Evolutionary conservation across 2,329 filamentous ascomycete genomes (phyloP).

Genomic region (Arthrobotrys iridis): DNA sequence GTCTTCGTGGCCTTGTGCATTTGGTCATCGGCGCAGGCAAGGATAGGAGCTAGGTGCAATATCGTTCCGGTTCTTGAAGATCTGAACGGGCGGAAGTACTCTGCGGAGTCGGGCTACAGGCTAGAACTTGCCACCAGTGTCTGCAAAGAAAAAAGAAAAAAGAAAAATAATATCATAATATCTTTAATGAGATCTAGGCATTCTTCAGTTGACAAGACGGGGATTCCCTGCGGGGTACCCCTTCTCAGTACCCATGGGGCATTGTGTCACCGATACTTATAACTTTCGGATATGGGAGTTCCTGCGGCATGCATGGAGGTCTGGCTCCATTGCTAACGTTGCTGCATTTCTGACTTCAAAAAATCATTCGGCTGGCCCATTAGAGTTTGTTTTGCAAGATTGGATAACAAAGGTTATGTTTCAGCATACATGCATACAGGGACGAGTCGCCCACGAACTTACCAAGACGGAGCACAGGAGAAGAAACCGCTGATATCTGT

Average conservation of each 20-base stretch:
- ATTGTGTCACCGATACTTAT: slow-evolving; percentile 19
- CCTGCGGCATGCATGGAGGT: no score
- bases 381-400: not conserved
- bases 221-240: slow-evolving; percentile 23
- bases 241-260: slow-evolving; percentile 36
- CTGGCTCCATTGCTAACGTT: not conserved
- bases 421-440: not conserved
- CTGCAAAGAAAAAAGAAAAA: slow-evolving; percentile 34
- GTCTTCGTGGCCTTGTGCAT: not conserved
- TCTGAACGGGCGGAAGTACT: slow-evolving; percentile 23
- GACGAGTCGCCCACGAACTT: slow-evolving; percentile 9
- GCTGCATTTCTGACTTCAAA: not conserved
- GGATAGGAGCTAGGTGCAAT: slow-evolving; percentile 20
- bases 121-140: slow-evolving; percentile 8
- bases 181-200: slow-evolving; percentile 27
- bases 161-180: no score
- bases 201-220: slow-evolving; percentile 20
- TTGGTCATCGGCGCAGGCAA: slow-evolving; percentile 7
- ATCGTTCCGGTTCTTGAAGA: slow-evolving; percentile 34
- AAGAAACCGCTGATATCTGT: not conserved
- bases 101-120: slow-evolving; percentile 22
- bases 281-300: slow-evolving; percentile 1
- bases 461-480: slow-evolving; percentile 9
- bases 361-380: not conserved
- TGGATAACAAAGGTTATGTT: not conserved